phyloP scores from a whole-genome alignment of 306 rosid species.

The Corylus heterophylla region DNA sequence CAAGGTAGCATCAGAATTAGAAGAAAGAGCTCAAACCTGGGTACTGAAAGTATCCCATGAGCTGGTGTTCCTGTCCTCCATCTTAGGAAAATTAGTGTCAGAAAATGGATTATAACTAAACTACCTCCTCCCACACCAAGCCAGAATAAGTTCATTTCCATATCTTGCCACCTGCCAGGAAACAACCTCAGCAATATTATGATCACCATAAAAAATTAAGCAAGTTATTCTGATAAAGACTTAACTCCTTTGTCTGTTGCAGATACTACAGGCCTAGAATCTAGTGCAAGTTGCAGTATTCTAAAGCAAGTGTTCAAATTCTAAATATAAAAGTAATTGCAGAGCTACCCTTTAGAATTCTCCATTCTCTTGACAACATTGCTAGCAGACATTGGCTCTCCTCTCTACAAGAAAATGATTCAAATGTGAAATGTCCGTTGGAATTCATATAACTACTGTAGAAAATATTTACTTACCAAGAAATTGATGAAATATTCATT shows the following conservation, averaged over 20 bases:
- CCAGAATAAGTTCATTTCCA: constrained; percentile 74
- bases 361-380: constrained; percentile 45
- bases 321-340: constrained; percentile 15
- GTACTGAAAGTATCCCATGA: constrained; percentile 51
- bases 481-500: constrained; percentile 57
- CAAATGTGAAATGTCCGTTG: constrained; percentile 18
- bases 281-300: constrained; percentile 11
- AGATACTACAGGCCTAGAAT: neutral
- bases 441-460: neutral
- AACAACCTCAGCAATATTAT: constrained; percentile 17
- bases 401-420: constrained; percentile 51
- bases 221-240: neutral
- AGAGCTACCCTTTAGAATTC: constrained; percentile 52
- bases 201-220: neutral
- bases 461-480: constrained; percentile 49
- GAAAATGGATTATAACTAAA: constrained; percentile 43
- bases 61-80: constrained; percentile 53
- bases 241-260: neutral
- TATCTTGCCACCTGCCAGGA: constrained; percentile 60
- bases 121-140: constrained; percentile 58
- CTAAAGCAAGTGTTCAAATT: neutral
- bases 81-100: constrained; percentile 44
- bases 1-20: constrained; percentile 68
- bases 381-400: constrained; percentile 64
- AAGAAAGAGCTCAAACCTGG: constrained; percentile 64